Evolutionary conservation across 495 filamentous ascomycete species (phyloP).

Genomic region (Cercophora newfieldiana): DNA sequence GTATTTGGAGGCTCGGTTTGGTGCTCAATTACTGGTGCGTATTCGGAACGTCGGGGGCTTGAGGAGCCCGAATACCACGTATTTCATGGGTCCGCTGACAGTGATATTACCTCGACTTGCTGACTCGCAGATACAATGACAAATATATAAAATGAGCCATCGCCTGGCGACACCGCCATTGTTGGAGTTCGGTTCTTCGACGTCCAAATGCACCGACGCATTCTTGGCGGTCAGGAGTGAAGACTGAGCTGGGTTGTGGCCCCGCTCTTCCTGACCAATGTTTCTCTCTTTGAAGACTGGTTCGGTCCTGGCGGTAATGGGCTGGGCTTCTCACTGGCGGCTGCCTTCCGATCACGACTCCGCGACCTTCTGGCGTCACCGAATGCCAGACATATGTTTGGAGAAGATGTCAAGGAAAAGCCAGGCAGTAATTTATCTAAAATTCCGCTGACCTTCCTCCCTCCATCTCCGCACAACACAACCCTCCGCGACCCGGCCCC

Average conservation of each 20-base stretch:
- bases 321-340: too few relatives aligned
- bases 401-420: too few relatives aligned
- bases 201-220: neutral
- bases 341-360: too few relatives aligned
- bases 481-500: too few relatives aligned
- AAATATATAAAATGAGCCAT: neutral
- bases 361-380: too few relatives aligned
- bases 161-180: neutral
- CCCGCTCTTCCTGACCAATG: neutral
- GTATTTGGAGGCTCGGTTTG: neutral
- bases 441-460: too few relatives aligned
- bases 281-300: too few relatives aligned
- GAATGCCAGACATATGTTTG: too few relatives aligned
- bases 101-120: neutral
- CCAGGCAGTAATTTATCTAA: too few relatives aligned
- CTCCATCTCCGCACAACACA: too few relatives aligned
- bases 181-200: neutral
- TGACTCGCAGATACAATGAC: neutral
- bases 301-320: too few relatives aligned
- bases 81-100: too few relatives aligned
- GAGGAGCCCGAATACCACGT: neutral
- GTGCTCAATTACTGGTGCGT: neutral
- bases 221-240: neutral
- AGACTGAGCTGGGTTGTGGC: neutral
- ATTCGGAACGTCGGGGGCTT: neutral